phyloP scores from a whole-genome alignment of 139 green algal species.

The Chlamydomonas asymmetrica region DNA sequence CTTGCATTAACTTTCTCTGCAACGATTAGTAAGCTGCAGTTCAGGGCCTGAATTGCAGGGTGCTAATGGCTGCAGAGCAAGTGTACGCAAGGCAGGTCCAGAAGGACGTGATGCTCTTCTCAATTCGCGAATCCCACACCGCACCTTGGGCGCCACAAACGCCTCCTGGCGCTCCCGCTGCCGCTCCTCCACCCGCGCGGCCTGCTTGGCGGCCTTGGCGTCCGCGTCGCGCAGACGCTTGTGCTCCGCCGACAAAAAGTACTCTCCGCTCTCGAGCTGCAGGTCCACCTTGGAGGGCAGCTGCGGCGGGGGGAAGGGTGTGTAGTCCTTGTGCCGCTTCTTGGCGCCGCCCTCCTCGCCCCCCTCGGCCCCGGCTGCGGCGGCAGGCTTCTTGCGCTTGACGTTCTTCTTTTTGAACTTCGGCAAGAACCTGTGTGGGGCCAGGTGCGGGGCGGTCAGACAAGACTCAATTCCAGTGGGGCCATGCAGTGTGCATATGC shows the following conservation, averaged over 20 bases:
- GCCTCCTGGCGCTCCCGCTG: slow-evolving; percentile 76
- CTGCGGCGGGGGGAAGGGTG: slow-evolving; percentile 95
- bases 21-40: neutral
- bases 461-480: neutral
- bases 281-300: slow-evolving; percentile 88
- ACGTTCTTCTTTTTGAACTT: slow-evolving; percentile 99
- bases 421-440: slow-evolving; percentile 85
- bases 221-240: slow-evolving; percentile 58
- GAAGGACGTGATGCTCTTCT: neutral
- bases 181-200: slow-evolving; percentile 49
- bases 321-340: slow-evolving; percentile 85
- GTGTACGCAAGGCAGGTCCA: neutral
- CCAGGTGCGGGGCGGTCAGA: too few species aligned
- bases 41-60: neutral
- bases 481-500: neutral
- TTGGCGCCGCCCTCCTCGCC: slow-evolving; percentile 14
- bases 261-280: slow-evolving; percentile 94
- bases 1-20: neutral
- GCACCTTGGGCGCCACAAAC: slow-evolving; percentile 81
- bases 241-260: slow-evolving; percentile 87
- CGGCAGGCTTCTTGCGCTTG: slow-evolving; percentile 71
- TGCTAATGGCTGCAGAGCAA: neutral
- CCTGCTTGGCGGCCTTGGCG: slow-evolving; percentile 53
- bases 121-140: neutral
- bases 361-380: neutral